Percentiles rank a stretch among this genome's conserved stretches.
phyloP scores from a whole-genome alignment of 2,329 filamentous ascomycete species.

The Phyllosticta capitalensis region DNA sequence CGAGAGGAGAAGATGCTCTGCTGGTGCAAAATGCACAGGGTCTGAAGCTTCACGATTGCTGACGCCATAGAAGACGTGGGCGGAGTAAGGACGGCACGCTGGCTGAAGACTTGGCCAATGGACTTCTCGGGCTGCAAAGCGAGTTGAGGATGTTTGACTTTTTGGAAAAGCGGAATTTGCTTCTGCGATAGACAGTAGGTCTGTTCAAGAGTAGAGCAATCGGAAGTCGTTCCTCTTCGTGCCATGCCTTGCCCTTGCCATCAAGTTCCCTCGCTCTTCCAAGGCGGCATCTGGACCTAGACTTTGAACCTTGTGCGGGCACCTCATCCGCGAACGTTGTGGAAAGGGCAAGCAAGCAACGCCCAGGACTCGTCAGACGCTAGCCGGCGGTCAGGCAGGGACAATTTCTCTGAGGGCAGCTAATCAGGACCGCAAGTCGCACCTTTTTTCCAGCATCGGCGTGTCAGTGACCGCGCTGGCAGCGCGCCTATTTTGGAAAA shows the following conservation, averaged over 20 bases:
- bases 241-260: neutral
- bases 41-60: neutral
- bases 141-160: neutral
- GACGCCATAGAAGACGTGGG: neutral
- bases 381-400: neutral
- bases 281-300: neutral
- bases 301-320: neutral
- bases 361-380: neutral
- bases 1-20: neutral
- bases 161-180: neutral
- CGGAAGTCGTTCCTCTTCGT: neutral
- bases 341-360: neutral
- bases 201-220: neutral
- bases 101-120: neutral
- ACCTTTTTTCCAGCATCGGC: neutral
- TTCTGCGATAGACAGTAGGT: neutral
- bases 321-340: neutral
- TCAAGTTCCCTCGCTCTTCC: neutral
- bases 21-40: neutral
- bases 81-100: neutral
- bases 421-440: neutral
- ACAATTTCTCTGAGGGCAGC: neutral
- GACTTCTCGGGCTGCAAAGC: neutral
- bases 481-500: neutral
- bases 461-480: neutral